Base-by-base conservation (phyloP, 805 yeast genomes). In the Cyberlindnera bimundalis region DNA sequence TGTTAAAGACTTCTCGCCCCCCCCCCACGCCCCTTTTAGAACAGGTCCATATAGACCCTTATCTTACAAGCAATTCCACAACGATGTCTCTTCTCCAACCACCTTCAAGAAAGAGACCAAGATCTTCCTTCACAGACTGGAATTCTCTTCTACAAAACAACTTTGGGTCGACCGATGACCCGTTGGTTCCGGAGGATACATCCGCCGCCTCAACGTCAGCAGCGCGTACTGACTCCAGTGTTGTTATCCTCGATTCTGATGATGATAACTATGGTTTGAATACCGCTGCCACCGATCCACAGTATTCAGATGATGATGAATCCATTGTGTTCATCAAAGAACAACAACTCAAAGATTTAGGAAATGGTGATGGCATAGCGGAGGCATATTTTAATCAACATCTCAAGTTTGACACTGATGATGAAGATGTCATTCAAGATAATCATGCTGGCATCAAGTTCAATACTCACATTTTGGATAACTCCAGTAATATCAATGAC, bases 201-300 rank as follows among this genome's bases (percentile, higher is more conserved):
- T 24, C 32, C 12, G 39, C 37, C 7, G 35, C 39, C 4, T 14
- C 43, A 17, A 23, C 42, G 7, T 29, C 44, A 6, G 24, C 32
- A 35, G 35, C 40, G 37, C 49, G 29, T 9, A 42, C 40, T 13
- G 54, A 49, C 24, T 66, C 66, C 15, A 46, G 55, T 44, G 57
- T 68, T 3, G 60, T 68, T 25, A 58, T 64, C 28, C 46, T 69
- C 33, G 73, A 67, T 38, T 69, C 74, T 0, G 74, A 69, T 34
- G 66, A 67, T 19, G 71, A 67, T 17, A 35, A 46, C 43, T 45
- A 46, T 23, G 52, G 42, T 24, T 38, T 48, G 39, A 42, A 46
- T 38, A 37, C 48, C 18, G 39, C 37, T 6, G 29, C 32, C 23
- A 31, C 40, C 2, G 46, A 43, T 13, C 31, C 16, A 17, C 28